A percentile compares a stretch with the other conserved stretches of the same genome.
These are phyloP conservation scores for Microdochium bolleyi DNA, from an alignment of 2,329 filamentous ascomycete species.

Conservation along the genomic window DNA sequence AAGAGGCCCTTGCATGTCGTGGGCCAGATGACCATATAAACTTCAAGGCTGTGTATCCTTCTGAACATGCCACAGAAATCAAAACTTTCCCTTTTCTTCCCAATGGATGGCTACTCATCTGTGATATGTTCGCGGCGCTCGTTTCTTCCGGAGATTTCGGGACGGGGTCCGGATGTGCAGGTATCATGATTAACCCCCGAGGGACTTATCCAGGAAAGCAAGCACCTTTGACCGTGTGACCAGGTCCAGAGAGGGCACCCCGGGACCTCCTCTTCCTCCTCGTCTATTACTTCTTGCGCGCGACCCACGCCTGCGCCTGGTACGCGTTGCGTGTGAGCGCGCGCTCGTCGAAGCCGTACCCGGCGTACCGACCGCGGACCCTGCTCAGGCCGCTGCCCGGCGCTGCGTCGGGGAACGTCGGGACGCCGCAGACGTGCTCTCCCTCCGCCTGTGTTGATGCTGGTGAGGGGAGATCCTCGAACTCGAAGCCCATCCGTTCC, in stretches of 20 bases:
- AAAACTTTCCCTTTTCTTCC: background rate
- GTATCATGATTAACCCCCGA: no score
- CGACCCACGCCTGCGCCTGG: slow-evolving; percentile 46
- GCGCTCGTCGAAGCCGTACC: slow-evolving; percentile 42
- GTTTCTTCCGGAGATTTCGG: no score
- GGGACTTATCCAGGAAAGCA: no score
- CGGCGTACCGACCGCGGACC: slow-evolving; percentile 36
- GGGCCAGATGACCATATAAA: background rate
- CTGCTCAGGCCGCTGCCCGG: slow-evolving; percentile 12
- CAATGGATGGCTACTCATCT: background rate
- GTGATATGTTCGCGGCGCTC: no score
- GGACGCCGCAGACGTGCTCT: slow-evolving; percentile 27
- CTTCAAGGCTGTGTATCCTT: background rate
- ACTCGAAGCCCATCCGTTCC: slow-evolving; percentile 42
- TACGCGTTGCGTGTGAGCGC: slow-evolving; percentile 46
- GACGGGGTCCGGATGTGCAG: no score
- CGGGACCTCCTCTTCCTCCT: no score
- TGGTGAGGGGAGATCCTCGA: slow-evolving; percentile 26
- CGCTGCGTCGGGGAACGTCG: slow-evolving; percentile 23
- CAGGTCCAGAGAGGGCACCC: no score
- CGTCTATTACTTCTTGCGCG: slow-evolving; percentile 8
- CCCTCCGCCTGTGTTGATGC: background rate
- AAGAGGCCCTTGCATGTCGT: background rate
- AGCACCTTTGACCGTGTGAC: no score
- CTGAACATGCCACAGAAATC: background rate